These are phyloP conservation scores for Apiotrichum mycotoxinovorans DNA, from an alignment of 1,284 basidiomycete species.

Conservation along the genomic window DNA sequence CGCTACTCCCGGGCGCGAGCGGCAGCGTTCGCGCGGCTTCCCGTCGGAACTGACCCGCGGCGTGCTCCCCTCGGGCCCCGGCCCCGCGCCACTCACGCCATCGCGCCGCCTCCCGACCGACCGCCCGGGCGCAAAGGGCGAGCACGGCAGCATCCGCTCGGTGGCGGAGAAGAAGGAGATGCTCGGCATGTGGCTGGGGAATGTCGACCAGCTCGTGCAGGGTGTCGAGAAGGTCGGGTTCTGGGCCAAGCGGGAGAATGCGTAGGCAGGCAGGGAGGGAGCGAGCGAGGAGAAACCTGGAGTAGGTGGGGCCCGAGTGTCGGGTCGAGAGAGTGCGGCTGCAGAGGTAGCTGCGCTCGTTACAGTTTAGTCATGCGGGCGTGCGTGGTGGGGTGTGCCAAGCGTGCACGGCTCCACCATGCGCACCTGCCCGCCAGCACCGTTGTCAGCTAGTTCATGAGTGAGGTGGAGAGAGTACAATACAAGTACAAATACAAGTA, in stretches of 20 bases:
- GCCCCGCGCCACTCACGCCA: constrained; percentile 5
- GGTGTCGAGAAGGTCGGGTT: constrained; percentile 76
- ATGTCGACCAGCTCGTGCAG: constrained; percentile 80
- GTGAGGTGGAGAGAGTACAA: no score
- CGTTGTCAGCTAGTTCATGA: no score
- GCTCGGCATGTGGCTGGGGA: constrained; percentile 73
- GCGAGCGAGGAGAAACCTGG: no score
- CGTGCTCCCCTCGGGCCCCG: constrained; percentile 18
- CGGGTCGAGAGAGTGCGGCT: no score
- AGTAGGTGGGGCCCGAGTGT: no score
- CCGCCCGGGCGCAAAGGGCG: not conserved
- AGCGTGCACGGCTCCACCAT: no score
- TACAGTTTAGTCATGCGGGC: no score
- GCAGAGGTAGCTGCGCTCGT: no score
- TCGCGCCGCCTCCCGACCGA: constrained; percentile 13
- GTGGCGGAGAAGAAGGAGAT: constrained; percentile 81
- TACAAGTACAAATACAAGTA: no score
- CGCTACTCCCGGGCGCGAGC: not conserved
- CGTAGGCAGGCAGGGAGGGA: not conserved
- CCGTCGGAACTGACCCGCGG: constrained; percentile 41
- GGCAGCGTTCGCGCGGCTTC: constrained; percentile 24
- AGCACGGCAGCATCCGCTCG: constrained; percentile 26
- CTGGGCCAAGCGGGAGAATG: constrained; percentile 51
- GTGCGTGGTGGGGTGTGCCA: no score
- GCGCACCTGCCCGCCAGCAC: no score